Percentiles rank a stretch among this genome's conserved stretches.
These are phyloP conservation scores for Globisporangium nunn DNA, from an alignment of 352 stramenopile species.

Conservation along the genomic window DNA sequence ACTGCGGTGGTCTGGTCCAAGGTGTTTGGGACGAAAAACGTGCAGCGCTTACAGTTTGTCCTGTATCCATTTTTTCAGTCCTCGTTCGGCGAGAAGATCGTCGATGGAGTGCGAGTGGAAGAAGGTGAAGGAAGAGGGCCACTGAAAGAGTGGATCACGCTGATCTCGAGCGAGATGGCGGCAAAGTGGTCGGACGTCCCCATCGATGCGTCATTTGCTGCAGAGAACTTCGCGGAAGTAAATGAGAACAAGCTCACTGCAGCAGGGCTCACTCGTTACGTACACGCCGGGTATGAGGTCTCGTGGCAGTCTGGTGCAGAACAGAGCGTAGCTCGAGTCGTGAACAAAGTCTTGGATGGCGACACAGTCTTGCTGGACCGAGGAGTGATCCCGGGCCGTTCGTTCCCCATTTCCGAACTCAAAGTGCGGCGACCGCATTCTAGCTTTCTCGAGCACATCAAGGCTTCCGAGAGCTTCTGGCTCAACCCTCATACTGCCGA, in stretches of 20 bases:
- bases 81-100: slow-evolving; percentile 61
- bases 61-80: slow-evolving; percentile 63
- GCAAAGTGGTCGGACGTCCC: slow-evolving; percentile 39
- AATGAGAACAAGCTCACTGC: slow-evolving; percentile 46
- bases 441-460: slow-evolving; percentile 46
- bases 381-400: slow-evolving; percentile 18
- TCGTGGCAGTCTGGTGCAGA: slow-evolving; percentile 23
- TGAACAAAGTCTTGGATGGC: slow-evolving; percentile 40
- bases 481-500: slow-evolving; percentile 41
- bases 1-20: slow-evolving; percentile 24
- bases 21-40: slow-evolving; percentile 12
- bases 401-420: slow-evolving; percentile 34
- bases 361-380: slow-evolving; percentile 46
- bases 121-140: slow-evolving; percentile 72
- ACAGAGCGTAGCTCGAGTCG: slow-evolving; percentile 23
- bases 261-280: slow-evolving; percentile 12
- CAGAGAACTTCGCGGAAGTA: slow-evolving; percentile 22
- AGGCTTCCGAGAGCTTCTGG: slow-evolving; percentile 55
- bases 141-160: slow-evolving; percentile 65
- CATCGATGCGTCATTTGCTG: slow-evolving; percentile 10
- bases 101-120: slow-evolving; percentile 50
- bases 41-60: slow-evolving; percentile 16
- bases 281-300: slow-evolving; percentile 28
- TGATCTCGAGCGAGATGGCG: slow-evolving; percentile 30
- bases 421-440: slow-evolving; percentile 28